Conservation (phyloP, 805 yeast genomes). For the Candida hungchunana region DNA sequence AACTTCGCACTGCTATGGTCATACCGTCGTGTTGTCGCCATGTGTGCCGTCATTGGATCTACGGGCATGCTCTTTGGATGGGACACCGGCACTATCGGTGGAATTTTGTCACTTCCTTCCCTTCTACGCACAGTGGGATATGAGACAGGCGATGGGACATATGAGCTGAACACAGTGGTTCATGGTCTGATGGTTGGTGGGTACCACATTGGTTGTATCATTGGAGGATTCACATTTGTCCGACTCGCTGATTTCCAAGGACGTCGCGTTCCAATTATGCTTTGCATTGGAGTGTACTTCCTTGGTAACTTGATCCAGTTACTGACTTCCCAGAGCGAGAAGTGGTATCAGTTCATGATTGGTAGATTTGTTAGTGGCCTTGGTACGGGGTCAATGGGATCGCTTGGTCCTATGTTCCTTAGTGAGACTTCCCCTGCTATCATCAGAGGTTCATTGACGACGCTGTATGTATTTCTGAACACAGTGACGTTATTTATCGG, state of each 20-base stretch:
- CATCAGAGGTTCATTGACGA: slow-evolving; percentile 64
- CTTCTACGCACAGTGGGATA: slow-evolving; percentile 49
- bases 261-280: slow-evolving; percentile 53
- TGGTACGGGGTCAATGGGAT: slow-evolving; percentile 69
- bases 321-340: slow-evolving; percentile 36
- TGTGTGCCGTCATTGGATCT: slow-evolving; percentile 51
- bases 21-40: slow-evolving; percentile 10
- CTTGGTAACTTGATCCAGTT: slow-evolving; percentile 58
- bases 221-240: slow-evolving; percentile 59
- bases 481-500: slow-evolving; percentile 66
- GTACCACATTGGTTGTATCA: slow-evolving; percentile 66
- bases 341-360: slow-evolving; percentile 59
- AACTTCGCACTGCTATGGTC: slow-evolving; percentile 6
- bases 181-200: slow-evolving; percentile 46
- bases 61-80: slow-evolving; percentile 73
- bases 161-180: slow-evolving; percentile 6
- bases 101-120: slow-evolving; percentile 59
- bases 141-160: slow-evolving; percentile 33
- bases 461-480: slow-evolving; percentile 58
- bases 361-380: slow-evolving; percentile 69
- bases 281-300: slow-evolving; percentile 50
- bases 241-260: slow-evolving; percentile 57
- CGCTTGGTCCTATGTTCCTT: slow-evolving; percentile 66
- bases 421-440: slow-evolving; percentile 62
- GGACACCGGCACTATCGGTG: slow-evolving; percentile 74